phyloP scores from a whole-genome alignment of 2,329 filamentous ascomycete genomes.

The Aureobasidium lini region DNA sequence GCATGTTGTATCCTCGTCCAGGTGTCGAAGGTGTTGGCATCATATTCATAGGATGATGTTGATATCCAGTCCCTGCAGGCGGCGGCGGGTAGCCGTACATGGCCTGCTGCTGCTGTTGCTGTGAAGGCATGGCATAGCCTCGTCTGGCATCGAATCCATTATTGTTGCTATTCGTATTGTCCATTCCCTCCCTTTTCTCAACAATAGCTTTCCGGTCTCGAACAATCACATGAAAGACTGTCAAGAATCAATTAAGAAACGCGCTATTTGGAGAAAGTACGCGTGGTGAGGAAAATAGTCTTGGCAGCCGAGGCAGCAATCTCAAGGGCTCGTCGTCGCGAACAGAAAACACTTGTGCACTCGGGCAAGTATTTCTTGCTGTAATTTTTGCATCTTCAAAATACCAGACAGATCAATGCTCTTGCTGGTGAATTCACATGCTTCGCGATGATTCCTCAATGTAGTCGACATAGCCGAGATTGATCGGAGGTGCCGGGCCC shows the following conservation, averaged over 20 bases:
- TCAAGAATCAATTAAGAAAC: conserved; percentile 3
- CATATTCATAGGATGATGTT: conserved; percentile 18
- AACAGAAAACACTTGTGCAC: not conserved
- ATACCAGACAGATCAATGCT: not conserved
- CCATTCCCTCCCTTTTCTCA: not conserved
- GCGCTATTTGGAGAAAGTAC: not conserved
- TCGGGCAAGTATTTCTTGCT: not conserved
- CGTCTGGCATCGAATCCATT: conserved; percentile 1
- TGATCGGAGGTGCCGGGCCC: not conserved
- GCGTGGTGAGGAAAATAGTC: conserved; percentile 4
- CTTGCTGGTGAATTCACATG: conserved; percentile 4
- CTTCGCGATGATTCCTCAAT: conserved; percentile 4
- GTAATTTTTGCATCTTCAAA: not conserved
- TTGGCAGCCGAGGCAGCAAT: conserved; percentile 10
- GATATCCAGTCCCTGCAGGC: conserved; percentile 5
- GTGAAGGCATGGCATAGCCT: conserved; percentile 2
- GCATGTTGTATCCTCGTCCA: conserved; percentile 9
- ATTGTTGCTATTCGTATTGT: conserved; percentile 5
- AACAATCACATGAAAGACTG: conserved; percentile 3
- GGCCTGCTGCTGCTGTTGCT: conserved; percentile 11
- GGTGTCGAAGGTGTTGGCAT: conserved; percentile 16
- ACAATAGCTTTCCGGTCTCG: not conserved
- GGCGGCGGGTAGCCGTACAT: conserved; percentile 8
- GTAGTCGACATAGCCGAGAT: not conserved
- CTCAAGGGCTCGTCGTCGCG: not conserved